Evolutionary conservation across 768 basidiomycete species (phyloP).

Genomic region (Punctularia strigosozonata): DNA sequence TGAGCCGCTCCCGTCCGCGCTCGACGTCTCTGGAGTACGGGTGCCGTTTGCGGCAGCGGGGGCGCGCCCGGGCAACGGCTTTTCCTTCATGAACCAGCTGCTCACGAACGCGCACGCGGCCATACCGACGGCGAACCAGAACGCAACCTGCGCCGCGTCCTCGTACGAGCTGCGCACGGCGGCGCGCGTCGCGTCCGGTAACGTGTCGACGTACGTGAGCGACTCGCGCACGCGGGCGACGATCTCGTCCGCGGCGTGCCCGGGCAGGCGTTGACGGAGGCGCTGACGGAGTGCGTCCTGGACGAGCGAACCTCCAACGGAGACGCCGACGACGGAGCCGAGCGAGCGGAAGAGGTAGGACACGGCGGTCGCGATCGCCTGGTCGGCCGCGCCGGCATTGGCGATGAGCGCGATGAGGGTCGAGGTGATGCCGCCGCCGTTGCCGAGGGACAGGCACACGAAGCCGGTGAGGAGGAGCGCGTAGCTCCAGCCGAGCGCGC

Average conservation of each 20-base stretch:
- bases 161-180: conserved; percentile 20
- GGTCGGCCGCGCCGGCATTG: conserved; percentile 47
- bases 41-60: no score
- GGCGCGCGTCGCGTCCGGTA: conserved; percentile 15
- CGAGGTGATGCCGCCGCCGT: conserved; percentile 36
- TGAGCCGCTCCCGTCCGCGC: no score
- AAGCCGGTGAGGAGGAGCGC: conserved; percentile 7
- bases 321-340: conserved; percentile 45
- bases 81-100: conserved; percentile 43
- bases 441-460: conserved; percentile 10
- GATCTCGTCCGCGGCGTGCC: conserved; percentile 21
- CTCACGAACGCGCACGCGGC: conserved; percentile 29
- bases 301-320: conserved; percentile 43
- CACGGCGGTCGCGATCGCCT: conserved; percentile 56
- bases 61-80: conserved; percentile 21
- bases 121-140: conserved; percentile 35
- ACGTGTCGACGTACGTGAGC: conserved; percentile 19
- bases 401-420: conserved; percentile 50
- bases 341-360: conserved; percentile 59
- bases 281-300: conserved; percentile 36
- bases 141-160: conserved; percentile 32
- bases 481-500: conserved; percentile 13
- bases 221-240: conserved; percentile 21
- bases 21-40: no score
- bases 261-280: conserved; percentile 29